phyloP scores from a whole-genome alignment of 2,329 filamentous ascomycete genomes.

The Rhytidhysteron rufulum region DNA sequence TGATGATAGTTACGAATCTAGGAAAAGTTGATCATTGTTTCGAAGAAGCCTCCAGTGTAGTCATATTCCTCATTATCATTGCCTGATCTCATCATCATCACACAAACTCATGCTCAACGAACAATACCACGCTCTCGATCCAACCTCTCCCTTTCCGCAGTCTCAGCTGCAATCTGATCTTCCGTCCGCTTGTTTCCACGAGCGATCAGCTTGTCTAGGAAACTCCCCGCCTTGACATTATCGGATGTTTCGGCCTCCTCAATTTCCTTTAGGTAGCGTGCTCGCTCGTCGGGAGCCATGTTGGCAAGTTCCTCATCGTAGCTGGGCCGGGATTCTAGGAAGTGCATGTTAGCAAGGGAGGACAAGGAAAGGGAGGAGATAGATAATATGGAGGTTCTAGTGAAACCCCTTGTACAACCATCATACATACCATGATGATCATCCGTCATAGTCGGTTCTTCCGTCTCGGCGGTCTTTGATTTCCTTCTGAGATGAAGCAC shows the following conservation, averaged over 20 bases:
- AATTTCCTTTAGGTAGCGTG: slow-evolving; percentile 31
- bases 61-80: no score
- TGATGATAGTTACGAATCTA: no score
- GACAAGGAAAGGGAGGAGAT: neutral
- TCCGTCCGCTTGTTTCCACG: slow-evolving; percentile 33
- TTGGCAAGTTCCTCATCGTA: slow-evolving; percentile 30
- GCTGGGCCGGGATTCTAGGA: slow-evolving; percentile 24
- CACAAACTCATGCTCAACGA: no score
- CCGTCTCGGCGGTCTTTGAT: slow-evolving; percentile 17
- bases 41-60: no score
- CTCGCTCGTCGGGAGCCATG: slow-evolving; percentile 30
- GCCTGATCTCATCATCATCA: no score
- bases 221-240: slow-evolving; percentile 27
- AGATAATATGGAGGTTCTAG: no score
- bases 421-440: no score
- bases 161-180: slow-evolving; percentile 26
- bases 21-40: no score
- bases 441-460: slow-evolving; percentile 16
- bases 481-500: slow-evolving; percentile 34
- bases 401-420: no score
- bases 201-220: slow-evolving; percentile 30
- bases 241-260: slow-evolving; percentile 31
- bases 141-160: neutral
- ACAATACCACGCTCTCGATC: neutral
- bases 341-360: neutral